phyloP scores from a whole-genome alignment of 805 yeast genomes.

The Tetrapisispora pingtungensis region DNA sequence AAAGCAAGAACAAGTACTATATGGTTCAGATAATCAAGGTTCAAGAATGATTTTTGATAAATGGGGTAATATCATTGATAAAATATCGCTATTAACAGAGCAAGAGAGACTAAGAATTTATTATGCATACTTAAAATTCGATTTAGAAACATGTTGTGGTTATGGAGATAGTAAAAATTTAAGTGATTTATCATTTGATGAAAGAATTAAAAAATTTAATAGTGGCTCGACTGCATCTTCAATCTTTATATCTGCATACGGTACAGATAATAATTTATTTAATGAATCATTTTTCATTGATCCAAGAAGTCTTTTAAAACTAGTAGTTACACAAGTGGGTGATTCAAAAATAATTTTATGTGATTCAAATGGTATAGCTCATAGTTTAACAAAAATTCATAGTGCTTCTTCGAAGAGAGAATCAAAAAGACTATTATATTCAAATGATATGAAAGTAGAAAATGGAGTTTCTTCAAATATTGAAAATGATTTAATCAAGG shows the following conservation, averaged over 20 bases:
- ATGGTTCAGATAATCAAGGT: conserved; percentile 16
- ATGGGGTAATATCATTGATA: conserved; percentile 30
- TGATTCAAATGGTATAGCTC: conserved; percentile 72
- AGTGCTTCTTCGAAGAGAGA: conserved; percentile 83
- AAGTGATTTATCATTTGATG: conserved; percentile 8
- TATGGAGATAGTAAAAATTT: conserved; percentile 2
- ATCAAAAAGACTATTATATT: conserved; percentile 58
- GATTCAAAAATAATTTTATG: conserved; percentile 84
- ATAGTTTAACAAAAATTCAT: conserved; percentile 67
- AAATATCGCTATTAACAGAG: conserved; percentile 26
- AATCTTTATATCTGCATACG: conserved; percentile 35
- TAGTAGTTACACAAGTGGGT: conserved; percentile 83
- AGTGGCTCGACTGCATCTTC: conserved; percentile 72
- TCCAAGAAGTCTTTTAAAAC: conserved; percentile 51
- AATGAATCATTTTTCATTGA: conserved; percentile 37
- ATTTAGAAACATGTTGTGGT: conserved; percentile 25
- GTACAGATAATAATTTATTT: conserved; percentile 11
- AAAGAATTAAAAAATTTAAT: conserved; percentile 24
- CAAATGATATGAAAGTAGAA: neutral
- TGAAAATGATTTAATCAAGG: conserved; percentile 31
- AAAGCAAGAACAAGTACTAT: conserved; percentile 27
- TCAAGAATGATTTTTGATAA: conserved; percentile 29
- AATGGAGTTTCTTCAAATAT: neutral
- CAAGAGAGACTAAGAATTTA: conserved; percentile 24
- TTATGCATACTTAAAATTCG: conserved; percentile 23